These are phyloP conservation scores for Truncatella angustata DNA, from an alignment of 2,329 filamentous ascomycete genomes.

Conservation along the genomic window DNA sequence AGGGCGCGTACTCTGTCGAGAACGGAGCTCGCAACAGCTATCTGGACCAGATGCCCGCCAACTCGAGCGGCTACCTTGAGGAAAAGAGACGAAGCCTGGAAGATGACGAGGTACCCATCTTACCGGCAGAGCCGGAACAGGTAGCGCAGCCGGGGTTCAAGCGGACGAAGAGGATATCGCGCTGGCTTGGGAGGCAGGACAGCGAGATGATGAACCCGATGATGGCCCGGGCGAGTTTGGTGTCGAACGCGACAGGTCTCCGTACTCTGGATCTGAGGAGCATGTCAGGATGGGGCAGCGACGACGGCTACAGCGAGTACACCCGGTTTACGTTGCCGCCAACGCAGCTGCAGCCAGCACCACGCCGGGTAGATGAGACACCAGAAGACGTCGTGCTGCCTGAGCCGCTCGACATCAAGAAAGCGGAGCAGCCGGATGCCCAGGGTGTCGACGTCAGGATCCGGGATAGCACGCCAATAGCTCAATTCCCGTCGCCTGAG, in stretches of 20 bases:
- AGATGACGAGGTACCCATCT: conserved; percentile 6
- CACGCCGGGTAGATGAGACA: not conserved
- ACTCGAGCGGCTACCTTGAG: not conserved
- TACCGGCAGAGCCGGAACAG: not conserved
- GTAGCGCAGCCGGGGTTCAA: not conserved
- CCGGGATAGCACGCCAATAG: not conserved
- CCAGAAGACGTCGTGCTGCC: not conserved
- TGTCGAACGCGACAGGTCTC: conserved; percentile 8
- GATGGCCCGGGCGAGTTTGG: conserved; percentile 9
- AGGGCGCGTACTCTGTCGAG: conserved; percentile 2
- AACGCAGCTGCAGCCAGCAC: not conserved
- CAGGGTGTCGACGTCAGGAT: not conserved
- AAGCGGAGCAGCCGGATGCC: not conserved
- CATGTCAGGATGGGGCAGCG: conserved; percentile 5
- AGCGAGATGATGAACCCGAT: conserved; percentile 10
- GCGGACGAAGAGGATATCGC: conserved; percentile 1
- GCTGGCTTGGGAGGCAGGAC: conserved; percentile 9
- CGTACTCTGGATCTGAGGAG: conserved; percentile 1
- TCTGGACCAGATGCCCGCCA: not conserved
- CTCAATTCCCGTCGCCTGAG: not conserved
- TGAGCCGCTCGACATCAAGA: not conserved
- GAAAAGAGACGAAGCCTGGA: conserved; percentile 3
- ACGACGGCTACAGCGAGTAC: not conserved
- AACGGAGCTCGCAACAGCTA: conserved; percentile 1
- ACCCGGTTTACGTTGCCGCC: not conserved